Percentiles rank a stretch among this genome's conserved stretches.
phyloP scores from a whole-genome alignment of 163 green algal species.

The Scenedesmus sp. region DNA sequence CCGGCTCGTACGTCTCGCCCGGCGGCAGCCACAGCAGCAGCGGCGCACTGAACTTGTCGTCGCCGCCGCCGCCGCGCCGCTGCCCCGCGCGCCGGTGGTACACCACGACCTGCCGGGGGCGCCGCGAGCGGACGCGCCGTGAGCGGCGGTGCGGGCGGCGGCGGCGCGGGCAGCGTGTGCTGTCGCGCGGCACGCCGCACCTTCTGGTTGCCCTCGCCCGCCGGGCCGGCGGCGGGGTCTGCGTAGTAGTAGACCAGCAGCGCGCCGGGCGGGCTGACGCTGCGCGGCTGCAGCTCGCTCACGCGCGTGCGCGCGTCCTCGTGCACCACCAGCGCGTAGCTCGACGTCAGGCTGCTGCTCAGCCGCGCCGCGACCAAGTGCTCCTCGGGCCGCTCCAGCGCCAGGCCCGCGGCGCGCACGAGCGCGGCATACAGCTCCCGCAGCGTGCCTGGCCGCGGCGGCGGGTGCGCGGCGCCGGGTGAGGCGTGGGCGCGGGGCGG shows the following conservation, averaged over 20 bases:
- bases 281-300: constrained; percentile 12
- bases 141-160: too few relatives aligned
- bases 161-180: too few relatives aligned
- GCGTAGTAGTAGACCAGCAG: constrained; percentile 57
- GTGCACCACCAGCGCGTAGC: neutral
- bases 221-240: constrained; percentile 17
- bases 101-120: constrained; percentile 49
- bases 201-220: constrained; percentile 29
- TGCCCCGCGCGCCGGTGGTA: constrained; percentile 46
- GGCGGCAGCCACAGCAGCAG: constrained; percentile 64
- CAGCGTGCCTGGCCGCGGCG: constrained; percentile 47
- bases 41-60: constrained; percentile 44
- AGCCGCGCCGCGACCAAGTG: constrained; percentile 37
- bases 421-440: constrained; percentile 61
- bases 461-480: too few relatives aligned
- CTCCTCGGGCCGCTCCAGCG: neutral
- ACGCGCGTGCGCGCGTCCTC: constrained; percentile 33
- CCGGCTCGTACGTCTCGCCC: constrained; percentile 44
- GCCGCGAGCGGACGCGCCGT: too few relatives aligned
- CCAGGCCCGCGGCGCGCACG: constrained; percentile 35
- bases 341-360: neutral
- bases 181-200: neutral
- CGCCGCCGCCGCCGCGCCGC: neutral
- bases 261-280: neutral
- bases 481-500: too few relatives aligned